phyloP scores from a whole-genome alignment of 1,284 basidiomycete species.

The Austroboletus niveus region DNA sequence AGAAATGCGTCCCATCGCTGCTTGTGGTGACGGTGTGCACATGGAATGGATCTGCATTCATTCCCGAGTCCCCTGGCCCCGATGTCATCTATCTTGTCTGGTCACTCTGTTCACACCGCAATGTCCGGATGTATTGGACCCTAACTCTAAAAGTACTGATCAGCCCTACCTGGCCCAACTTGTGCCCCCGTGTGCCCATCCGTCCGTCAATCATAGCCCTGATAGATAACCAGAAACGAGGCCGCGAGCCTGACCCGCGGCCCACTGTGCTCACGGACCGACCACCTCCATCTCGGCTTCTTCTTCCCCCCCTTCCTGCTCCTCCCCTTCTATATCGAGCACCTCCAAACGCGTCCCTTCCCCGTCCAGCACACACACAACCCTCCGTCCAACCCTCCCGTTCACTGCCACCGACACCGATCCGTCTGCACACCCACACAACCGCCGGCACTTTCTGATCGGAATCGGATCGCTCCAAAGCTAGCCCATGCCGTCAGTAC shows the following conservation, averaged over 20 bases:
- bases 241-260: slow-evolving; percentile 24
- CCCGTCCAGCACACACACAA: slow-evolving; percentile 69
- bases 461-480: slow-evolving; percentile 45
- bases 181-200: neutral
- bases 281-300: slow-evolving; percentile 34
- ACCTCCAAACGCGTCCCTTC: slow-evolving; percentile 63
- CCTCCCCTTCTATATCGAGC: slow-evolving; percentile 74
- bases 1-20: neutral
- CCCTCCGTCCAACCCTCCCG: slow-evolving; percentile 66
- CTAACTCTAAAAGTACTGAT: slow-evolving; percentile 16
- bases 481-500: slow-evolving; percentile 41
- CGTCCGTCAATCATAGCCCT: slow-evolving; percentile 23
- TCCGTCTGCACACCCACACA: slow-evolving; percentile 50
- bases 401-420: slow-evolving; percentile 65
- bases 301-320: slow-evolving; percentile 34
- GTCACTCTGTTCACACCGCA: slow-evolving; percentile 25
- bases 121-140: slow-evolving; percentile 26
- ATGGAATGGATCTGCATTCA: slow-evolving; percentile 33
- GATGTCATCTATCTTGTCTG: neutral
- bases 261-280: slow-evolving; percentile 28
- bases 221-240: slow-evolving; percentile 23
- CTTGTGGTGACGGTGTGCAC: no score
- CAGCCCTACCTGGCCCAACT: slow-evolving; percentile 11
- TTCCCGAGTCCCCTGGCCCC: slow-evolving; percentile 26
- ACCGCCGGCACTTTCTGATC: slow-evolving; percentile 56